Conservation (phyloP, 768 basidiomycete species). For the Collybia sp. region DNA sequence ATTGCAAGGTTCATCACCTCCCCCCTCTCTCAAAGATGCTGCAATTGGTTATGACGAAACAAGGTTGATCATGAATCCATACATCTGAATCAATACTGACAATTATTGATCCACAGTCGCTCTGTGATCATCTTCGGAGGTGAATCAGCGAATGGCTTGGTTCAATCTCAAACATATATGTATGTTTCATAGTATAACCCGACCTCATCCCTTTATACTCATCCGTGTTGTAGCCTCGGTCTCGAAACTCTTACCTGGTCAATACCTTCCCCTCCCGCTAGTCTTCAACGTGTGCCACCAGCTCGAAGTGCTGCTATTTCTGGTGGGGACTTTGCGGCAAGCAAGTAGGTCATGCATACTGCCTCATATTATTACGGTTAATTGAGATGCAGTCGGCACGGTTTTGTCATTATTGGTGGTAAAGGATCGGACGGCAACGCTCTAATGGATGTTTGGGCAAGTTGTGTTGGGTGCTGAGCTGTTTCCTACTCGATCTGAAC, state of each 20-base stretch:
- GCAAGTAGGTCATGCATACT: conserved; percentile 57
- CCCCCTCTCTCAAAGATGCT: conserved; percentile 66
- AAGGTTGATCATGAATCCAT: conserved; percentile 21
- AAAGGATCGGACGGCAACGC: conserved; percentile 47
- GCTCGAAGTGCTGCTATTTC: conserved; percentile 60
- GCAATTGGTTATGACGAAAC: conserved; percentile 59
- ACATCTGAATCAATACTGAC: conserved; percentile 6
- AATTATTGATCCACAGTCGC: conserved; percentile 38
- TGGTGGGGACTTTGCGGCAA: conserved; percentile 72
- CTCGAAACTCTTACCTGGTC: conserved; percentile 60
- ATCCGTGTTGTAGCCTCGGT: conserved; percentile 44
- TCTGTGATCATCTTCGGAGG: conserved; percentile 74
- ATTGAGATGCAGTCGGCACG: conserved; percentile 50
- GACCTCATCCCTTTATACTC: background rate
- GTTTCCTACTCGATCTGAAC: conserved; percentile 3
- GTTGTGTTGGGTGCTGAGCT: conserved; percentile 13
- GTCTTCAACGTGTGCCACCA: conserved; percentile 45
- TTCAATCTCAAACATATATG: conserved; percentile 66
- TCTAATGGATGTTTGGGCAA: conserved; percentile 72
- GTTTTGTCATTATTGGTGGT: conserved; percentile 73
- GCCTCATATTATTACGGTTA: conserved; percentile 6
- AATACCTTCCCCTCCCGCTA: conserved; percentile 44
- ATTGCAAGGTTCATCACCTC: conserved; percentile 46
- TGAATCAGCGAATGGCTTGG: conserved; percentile 59
- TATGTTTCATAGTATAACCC: conserved; percentile 24